Evolutionary conservation across 108 stramenopile species (phyloP).

Genomic region (Conticribra guillardii): DNA sequence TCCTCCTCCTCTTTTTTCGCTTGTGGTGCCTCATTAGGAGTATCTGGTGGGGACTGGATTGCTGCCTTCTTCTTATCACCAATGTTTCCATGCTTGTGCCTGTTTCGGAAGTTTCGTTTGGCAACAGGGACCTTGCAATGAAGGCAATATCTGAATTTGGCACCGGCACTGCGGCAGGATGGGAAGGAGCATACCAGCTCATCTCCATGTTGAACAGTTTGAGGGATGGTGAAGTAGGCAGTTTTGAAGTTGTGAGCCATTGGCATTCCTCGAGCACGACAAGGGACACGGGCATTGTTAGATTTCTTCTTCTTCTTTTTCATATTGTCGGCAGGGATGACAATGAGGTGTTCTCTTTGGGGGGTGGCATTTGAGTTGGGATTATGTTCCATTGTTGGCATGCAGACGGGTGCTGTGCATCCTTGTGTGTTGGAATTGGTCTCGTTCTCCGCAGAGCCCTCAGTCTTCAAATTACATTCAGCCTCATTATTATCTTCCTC

Average conservation of each 20-base stretch:
- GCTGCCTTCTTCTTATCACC: constrained; percentile 7
- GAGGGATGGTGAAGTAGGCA: constrained; percentile 85
- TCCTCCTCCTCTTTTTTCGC: constrained; percentile 14
- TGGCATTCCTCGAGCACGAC: constrained; percentile 84
- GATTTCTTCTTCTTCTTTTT: constrained; percentile 43
- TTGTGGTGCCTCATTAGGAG: constrained; percentile 2
- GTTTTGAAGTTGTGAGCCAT: constrained; percentile 90
- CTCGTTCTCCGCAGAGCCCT: neutral
- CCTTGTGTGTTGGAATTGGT: too few species aligned
- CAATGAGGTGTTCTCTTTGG: constrained; percentile 30
- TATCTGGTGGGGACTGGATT: neutral
- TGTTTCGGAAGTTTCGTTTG: constrained; percentile 80
- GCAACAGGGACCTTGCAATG: constrained; percentile 80
- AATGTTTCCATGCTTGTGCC: constrained; percentile 71
- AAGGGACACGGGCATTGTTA: constrained; percentile 59
- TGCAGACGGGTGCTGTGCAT: neutral
- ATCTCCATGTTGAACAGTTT: constrained; percentile 83
- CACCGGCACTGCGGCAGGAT: constrained; percentile 75
- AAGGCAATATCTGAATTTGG: constrained; percentile 81
- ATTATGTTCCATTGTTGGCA: constrained; percentile 15
- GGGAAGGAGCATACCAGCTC: constrained; percentile 83
- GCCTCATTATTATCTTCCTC: neutral
- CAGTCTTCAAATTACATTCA: too few species aligned
- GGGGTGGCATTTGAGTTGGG: constrained; percentile 6
- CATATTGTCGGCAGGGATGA: constrained; percentile 25